Percentiles rank a stretch among this genome's conserved stretches.
Evolutionary conservation across 108 stramenopile genomes (phyloP).

Genomic region (Cylindrotheca fusiformis): DNA sequence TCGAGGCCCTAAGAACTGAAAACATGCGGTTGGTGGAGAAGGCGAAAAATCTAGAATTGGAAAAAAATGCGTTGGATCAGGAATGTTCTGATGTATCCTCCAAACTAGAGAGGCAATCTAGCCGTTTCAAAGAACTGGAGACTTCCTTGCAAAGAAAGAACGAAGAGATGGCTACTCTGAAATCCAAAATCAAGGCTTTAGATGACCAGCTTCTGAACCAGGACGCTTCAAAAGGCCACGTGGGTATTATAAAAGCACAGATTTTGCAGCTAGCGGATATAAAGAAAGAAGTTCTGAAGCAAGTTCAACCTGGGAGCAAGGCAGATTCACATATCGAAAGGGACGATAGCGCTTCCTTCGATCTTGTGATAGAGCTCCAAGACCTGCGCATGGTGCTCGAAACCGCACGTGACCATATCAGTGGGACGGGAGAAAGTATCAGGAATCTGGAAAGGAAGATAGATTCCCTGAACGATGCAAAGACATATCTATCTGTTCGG

Average conservation of each 20-base stretch:
- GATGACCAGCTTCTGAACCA: too few species aligned
- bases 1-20: background rate
- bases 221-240: too few species aligned
- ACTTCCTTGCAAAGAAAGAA: slow-evolving; percentile 21
- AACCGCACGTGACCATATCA: background rate
- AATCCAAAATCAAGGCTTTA: too few species aligned
- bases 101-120: background rate
- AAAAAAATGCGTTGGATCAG: background rate
- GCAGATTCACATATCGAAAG: background rate
- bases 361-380: background rate
- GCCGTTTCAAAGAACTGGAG: too few species aligned
- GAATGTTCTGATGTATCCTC: background rate
- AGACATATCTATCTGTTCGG: background rate
- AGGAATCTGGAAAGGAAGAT: background rate
- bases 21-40: background rate
- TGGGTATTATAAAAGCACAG: background rate
- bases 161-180: slow-evolving; percentile 3
- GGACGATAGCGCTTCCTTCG: background rate
- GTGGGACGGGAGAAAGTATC: background rate
- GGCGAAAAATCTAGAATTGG: background rate
- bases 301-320: background rate
- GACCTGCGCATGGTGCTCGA: background rate
- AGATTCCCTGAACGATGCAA: background rate
- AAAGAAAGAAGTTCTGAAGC: background rate
- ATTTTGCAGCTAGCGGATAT: background rate